Evolutionary conservation across 176 grass and related monocot genomes (phyloP).

Genomic region (Aegilops speltoides): DNA sequence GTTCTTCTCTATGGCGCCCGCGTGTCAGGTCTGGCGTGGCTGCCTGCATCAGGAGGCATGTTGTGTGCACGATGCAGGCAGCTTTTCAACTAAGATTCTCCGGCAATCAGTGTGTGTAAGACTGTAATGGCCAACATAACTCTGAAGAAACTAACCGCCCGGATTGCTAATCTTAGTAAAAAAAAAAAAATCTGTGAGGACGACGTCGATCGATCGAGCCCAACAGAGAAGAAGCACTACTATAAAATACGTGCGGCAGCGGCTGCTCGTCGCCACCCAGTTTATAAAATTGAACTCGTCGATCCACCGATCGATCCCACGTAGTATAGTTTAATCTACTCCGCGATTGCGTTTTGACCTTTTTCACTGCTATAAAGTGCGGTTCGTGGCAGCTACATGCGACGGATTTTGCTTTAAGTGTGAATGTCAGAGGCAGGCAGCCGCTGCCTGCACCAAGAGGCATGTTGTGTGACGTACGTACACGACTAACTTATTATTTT

Average conservation of each 20-base stretch:
- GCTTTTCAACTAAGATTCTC: background rate
- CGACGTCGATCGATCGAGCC: background rate
- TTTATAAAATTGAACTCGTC: background rate
- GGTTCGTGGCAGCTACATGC: too few species aligned
- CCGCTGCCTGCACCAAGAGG: background rate
- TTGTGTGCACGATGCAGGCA: background rate
- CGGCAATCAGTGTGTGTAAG: background rate
- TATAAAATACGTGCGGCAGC: background rate
- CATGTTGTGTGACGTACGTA: background rate
- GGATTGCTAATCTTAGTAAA: too few species aligned
- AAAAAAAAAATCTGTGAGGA: background rate
- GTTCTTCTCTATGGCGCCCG: background rate
- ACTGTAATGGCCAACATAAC: background rate
- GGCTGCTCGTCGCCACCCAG: background rate
- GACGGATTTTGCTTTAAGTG: too few species aligned
- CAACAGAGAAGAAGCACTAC: background rate
- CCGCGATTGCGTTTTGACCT: too few species aligned
- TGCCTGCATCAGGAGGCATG: constrained; percentile 17
- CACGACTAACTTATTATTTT: too few species aligned
- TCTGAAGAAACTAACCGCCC: background rate
- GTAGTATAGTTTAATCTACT: background rate
- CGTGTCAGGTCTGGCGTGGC: background rate
- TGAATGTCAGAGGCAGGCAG: too few species aligned
- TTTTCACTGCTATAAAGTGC: too few species aligned
- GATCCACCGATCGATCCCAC: background rate